These are phyloP conservation scores for Noccaea bulbosa DNA, from an alignment of 345 rosid genomes.

Conservation along the genomic window DNA sequence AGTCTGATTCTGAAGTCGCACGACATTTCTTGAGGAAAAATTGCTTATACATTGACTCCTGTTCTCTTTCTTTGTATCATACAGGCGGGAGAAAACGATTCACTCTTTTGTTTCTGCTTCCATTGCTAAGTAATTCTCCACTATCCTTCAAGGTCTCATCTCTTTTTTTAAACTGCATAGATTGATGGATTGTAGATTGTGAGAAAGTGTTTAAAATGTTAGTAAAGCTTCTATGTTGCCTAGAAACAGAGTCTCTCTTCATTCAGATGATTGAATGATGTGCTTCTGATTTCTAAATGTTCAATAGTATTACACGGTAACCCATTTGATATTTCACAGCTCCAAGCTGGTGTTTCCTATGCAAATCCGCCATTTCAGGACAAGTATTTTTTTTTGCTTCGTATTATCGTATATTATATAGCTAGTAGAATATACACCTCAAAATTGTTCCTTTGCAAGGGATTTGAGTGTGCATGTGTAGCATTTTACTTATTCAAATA, in stretches of 20 bases:
- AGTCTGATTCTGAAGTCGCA: neutral
- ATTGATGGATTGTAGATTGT: conserved; percentile 13
- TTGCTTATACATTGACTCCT: neutral
- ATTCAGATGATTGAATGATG: neutral
- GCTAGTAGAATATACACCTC: no score
- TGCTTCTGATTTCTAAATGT: no score
- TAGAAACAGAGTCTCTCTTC: conserved; percentile 2
- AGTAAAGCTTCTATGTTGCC: conserved; percentile 6
- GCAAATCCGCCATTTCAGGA: no score
- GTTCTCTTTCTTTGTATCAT: conserved; percentile 1
- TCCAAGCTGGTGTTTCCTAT: no score
- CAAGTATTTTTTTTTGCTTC: no score
- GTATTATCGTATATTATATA: no score
- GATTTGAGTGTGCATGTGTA: no score
- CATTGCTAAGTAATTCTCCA: conserved; percentile 6
- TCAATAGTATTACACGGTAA: no score
- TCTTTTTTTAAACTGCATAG: no score
- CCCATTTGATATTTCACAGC: no score
- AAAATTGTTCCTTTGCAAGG: no score
- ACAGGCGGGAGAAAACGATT: neutral
- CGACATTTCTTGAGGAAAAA: neutral
- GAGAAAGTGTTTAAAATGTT: neutral
- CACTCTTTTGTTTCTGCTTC: neutral
- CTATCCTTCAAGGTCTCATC: neutral
- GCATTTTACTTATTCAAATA: no score